Percentiles rank a stretch among this genome's conserved stretches.
phyloP scores from a whole-genome alignment of 805 yeast genomes.

The Metschnikowia arizonensis region DNA sequence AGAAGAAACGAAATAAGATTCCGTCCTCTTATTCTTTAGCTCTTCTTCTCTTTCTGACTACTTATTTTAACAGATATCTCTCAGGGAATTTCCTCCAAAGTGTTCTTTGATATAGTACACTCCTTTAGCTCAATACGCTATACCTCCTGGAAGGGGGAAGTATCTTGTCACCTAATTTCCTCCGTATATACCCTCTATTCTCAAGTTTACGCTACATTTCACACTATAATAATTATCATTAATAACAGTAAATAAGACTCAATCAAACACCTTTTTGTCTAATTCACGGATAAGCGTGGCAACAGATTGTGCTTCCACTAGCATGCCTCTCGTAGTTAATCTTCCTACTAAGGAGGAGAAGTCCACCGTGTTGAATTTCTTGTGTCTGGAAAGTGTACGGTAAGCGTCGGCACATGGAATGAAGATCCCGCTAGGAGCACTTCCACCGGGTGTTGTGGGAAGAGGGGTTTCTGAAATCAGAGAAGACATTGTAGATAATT shows the following conservation, averaged over 20 bases:
- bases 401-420: slow-evolving; percentile 91
- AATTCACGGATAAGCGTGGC: slow-evolving; percentile 80
- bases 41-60: no score
- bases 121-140: no score
- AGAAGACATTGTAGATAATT: not conserved
- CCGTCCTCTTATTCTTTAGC: no score
- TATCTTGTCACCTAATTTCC: not conserved
- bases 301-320: slow-evolving; percentile 86
- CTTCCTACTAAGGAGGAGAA: slow-evolving; percentile 70
- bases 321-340: slow-evolving; percentile 78
- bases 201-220: not conserved
- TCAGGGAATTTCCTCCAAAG: no score
- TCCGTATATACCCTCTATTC: not conserved
- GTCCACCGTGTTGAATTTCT: slow-evolving; percentile 68
- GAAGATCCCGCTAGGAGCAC: slow-evolving; percentile 42
- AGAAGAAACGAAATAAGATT: no score
- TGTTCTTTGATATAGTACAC: no score
- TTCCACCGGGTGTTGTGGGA: slow-evolving; percentile 18
- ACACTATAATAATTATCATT: not conserved
- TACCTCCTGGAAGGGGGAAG: no score
- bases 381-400: slow-evolving; percentile 78
- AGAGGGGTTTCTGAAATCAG: slow-evolving; percentile 19
- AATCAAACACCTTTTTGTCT: slow-evolving; percentile 60
- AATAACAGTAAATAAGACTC: slow-evolving; percentile 6
- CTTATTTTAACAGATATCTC: no score